phyloP scores from a whole-genome alignment of 768 basidiomycete species.

The Xerocomellus dryophilus region DNA sequence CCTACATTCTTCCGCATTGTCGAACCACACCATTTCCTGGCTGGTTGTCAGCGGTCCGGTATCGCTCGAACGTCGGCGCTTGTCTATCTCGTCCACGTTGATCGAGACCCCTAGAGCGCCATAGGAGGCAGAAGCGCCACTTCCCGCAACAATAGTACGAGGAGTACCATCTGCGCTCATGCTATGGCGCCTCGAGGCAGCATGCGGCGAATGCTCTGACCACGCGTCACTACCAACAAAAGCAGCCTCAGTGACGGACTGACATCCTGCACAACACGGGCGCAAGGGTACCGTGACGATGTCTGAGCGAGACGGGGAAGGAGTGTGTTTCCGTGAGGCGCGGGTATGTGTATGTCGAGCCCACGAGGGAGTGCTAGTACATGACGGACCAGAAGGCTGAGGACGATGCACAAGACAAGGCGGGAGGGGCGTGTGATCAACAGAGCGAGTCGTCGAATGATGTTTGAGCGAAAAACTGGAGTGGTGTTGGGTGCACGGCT shows the following conservation, averaged over 20 bases:
- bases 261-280: slow-evolving; percentile 66
- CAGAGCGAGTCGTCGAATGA: slow-evolving; percentile 40
- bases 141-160: slow-evolving; percentile 30
- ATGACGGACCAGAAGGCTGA: slow-evolving; percentile 18
- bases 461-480: slow-evolving; percentile 44
- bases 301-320: slow-evolving; percentile 38
- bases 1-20: background rate
- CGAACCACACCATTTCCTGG: background rate
- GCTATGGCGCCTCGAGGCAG: slow-evolving; percentile 58
- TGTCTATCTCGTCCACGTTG: slow-evolving; percentile 65
- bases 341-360: slow-evolving; percentile 15
- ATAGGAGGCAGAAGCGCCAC: slow-evolving; percentile 27
- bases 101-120: slow-evolving; percentile 35
- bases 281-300: slow-evolving; percentile 62
- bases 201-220: slow-evolving; percentile 61
- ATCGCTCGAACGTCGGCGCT: slow-evolving; percentile 48
- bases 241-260: slow-evolving; percentile 54
- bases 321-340: slow-evolving; percentile 21
- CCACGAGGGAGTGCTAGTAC: background rate
- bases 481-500: background rate
- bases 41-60: background rate
- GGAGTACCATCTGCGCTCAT: slow-evolving; percentile 37
- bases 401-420: slow-evolving; percentile 56
- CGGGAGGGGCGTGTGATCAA: slow-evolving; percentile 37
- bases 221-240: slow-evolving; percentile 54